phyloP scores from a whole-genome alignment of 2,329 filamentous ascomycete genomes.

The Diplodia scrobiculata region DNA sequence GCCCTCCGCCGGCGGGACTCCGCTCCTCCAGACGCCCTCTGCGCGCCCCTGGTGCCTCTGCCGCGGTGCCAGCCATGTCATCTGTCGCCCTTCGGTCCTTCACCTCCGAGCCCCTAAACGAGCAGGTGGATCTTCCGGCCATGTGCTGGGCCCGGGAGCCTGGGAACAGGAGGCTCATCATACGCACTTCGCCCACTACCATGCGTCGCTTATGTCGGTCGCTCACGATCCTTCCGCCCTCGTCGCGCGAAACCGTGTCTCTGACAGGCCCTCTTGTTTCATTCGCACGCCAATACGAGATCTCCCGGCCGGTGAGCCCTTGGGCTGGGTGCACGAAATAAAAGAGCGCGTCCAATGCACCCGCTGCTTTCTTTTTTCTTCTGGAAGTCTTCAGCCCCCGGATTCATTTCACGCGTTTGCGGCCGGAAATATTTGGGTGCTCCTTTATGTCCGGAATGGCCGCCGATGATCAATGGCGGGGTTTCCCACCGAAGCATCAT shows the following conservation, averaged over 20 bases:
- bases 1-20: constrained; percentile 11
- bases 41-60: constrained; percentile 7
- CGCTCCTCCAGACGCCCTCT: constrained; percentile 14
- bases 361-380: constrained; percentile 19
- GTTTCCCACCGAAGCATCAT: background rate
- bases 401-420: background rate
- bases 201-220: constrained; percentile 24
- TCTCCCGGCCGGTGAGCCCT: background rate
- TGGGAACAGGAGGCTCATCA: constrained; percentile 20
- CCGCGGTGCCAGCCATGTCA: background rate
- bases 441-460: constrained; percentile 11
- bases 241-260: constrained; percentile 8
- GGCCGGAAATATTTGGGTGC: constrained; percentile 3
- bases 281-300: constrained; percentile 20
- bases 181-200: constrained; percentile 11
- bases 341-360: constrained; percentile 4
- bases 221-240: constrained; percentile 9
- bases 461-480: constrained; percentile 1
- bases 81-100: constrained; percentile 2
- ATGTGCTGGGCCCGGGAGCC: constrained; percentile 15
- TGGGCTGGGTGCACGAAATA: background rate
- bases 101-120: constrained; percentile 14
- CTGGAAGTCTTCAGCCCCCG: constrained; percentile 2
- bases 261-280: constrained; percentile 12
- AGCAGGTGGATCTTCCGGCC: constrained; percentile 11